Evolutionary conservation across 495 filamentous ascomycete genomes (phyloP).

Genomic region (Penicillium maclennaniae): DNA sequence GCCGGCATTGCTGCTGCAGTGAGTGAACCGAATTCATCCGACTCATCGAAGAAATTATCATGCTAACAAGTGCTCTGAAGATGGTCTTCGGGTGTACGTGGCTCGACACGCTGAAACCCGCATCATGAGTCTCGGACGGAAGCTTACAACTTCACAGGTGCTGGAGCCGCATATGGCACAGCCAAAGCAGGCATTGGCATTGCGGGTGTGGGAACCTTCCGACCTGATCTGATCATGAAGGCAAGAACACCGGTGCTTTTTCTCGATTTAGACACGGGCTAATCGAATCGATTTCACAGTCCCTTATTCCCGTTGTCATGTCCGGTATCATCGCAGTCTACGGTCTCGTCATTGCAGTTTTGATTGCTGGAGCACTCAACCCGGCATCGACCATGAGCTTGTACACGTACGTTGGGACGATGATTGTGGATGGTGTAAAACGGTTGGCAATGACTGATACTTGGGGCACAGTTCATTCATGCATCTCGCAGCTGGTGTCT

Average conservation of each 20-base stretch:
- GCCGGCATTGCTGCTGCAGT: conserved; percentile 88
- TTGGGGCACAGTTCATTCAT: conserved; percentile 66
- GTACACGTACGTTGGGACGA: conserved; percentile 60
- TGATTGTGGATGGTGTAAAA: background rate
- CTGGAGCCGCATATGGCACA: conserved; percentile 94
- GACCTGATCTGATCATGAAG: conserved; percentile 98
- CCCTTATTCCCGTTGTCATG: conserved; percentile 96
- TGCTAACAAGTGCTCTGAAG: conserved; percentile 38
- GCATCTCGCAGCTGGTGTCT: conserved; percentile 88
- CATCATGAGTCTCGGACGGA: conserved; percentile 6
- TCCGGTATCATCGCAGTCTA: conserved; percentile 99
- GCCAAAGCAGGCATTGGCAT: conserved; percentile 97
- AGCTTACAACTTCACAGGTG: conserved; percentile 51
- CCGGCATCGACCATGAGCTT: conserved; percentile 72
- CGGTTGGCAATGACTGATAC: conserved; percentile 13
- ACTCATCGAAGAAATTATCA: background rate
- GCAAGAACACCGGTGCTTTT: conserved; percentile 32
- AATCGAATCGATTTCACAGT: conserved; percentile 45
- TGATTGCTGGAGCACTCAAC: conserved; percentile 80
- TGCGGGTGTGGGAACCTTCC: conserved; percentile 85
- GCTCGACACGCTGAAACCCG: conserved; percentile 12
- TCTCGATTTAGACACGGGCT: background rate
- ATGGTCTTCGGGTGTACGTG: conserved; percentile 86
- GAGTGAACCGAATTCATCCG: conserved; percentile 49
- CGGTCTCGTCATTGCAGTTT: conserved; percentile 89